Evolutionary conservation across 2,329 filamentous ascomycete species (phyloP).

Genomic region (Cordyceps javanica): DNA sequence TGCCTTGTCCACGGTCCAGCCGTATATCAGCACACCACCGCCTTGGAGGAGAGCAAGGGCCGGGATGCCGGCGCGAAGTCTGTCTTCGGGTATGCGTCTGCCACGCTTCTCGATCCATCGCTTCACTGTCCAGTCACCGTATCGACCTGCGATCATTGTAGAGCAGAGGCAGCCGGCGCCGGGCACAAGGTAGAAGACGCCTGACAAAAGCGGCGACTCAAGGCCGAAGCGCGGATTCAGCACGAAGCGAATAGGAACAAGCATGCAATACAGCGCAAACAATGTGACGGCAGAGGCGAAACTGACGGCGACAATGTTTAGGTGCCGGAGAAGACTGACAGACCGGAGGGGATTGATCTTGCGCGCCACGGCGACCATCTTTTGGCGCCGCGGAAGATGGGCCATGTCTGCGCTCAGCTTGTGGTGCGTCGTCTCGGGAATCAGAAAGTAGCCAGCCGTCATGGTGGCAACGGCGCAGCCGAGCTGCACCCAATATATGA

Average conservation of each 20-base stretch:
- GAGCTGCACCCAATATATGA: constrained; percentile 73
- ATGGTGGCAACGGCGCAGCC: constrained; percentile 57
- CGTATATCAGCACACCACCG: constrained; percentile 57
- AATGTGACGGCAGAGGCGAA: constrained; percentile 58
- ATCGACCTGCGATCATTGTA: constrained; percentile 65
- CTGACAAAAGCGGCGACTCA: constrained; percentile 58
- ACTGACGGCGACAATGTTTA: constrained; percentile 57
- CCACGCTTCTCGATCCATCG: constrained; percentile 57
- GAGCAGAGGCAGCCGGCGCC: constrained; percentile 64
- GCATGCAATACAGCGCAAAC: constrained; percentile 63
- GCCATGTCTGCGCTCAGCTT: constrained; percentile 56
- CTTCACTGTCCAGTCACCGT: constrained; percentile 61
- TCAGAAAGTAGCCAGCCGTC: constrained; percentile 55
- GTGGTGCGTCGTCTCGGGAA: constrained; percentile 68
- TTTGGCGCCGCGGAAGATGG: constrained; percentile 43
- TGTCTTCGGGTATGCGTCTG: constrained; percentile 60
- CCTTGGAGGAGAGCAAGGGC: constrained; percentile 55
- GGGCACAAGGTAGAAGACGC: constrained; percentile 69
- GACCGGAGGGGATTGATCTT: constrained; percentile 64
- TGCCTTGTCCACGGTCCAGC: constrained; percentile 43
- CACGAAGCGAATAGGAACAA: constrained; percentile 64
- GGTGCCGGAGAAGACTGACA: constrained; percentile 58
- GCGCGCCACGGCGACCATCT: constrained; percentile 47
- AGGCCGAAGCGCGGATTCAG: constrained; percentile 69
- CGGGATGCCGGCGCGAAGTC: constrained; percentile 52